Percentiles rank a stretch among this genome's conserved stretches.
Evolutionary conservation across 1,139 yeast genomes (phyloP).

Genomic region (Yamadazyma mexicana): DNA sequence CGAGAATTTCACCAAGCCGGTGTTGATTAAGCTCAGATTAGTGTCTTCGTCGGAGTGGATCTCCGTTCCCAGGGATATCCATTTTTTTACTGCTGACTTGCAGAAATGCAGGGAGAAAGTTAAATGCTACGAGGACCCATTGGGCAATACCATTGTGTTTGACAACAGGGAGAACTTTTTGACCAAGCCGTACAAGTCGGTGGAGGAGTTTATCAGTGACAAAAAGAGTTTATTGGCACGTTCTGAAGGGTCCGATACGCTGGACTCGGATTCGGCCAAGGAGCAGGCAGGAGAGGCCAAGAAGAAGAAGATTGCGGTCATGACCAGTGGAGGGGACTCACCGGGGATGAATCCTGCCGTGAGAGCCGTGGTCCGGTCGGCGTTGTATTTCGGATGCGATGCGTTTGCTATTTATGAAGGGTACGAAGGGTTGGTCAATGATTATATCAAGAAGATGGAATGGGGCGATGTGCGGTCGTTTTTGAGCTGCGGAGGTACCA

Average conservation of each 20-base stretch:
- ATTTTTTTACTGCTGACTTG: slow-evolving; percentile 55
- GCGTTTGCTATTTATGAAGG: slow-evolving; percentile 78
- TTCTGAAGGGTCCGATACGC: not conserved
- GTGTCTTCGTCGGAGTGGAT: slow-evolving; percentile 21
- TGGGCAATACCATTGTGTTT: slow-evolving; percentile 15
- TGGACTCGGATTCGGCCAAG: no score
- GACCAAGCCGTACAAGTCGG: slow-evolving; percentile 5
- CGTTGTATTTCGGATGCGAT: slow-evolving; percentile 68
- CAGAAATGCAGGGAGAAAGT: slow-evolving; percentile 36
- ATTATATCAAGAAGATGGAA: slow-evolving; percentile 60
- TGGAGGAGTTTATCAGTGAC: slow-evolving; percentile 12
- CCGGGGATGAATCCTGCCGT: slow-evolving; percentile 87
- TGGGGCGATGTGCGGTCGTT: slow-evolving; percentile 81
- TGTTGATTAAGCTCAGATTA: slow-evolving; percentile 58
- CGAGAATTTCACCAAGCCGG: slow-evolving; percentile 27
- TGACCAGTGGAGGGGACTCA: slow-evolving; percentile 89
- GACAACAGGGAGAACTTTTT: slow-evolving; percentile 8
- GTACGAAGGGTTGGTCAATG: slow-evolving; percentile 68
- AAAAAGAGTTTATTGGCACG: slow-evolving; percentile 8
- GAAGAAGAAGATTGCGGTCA: slow-evolving; percentile 65
- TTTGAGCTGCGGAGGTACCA: slow-evolving; percentile 75
- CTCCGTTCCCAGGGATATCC: slow-evolving; percentile 29
- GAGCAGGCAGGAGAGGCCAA: no score
- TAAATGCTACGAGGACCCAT: slow-evolving; percentile 13
- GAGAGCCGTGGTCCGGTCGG: slow-evolving; percentile 75